Conservation (phyloP, 345 rosid species). For the Draba incana region DNA sequence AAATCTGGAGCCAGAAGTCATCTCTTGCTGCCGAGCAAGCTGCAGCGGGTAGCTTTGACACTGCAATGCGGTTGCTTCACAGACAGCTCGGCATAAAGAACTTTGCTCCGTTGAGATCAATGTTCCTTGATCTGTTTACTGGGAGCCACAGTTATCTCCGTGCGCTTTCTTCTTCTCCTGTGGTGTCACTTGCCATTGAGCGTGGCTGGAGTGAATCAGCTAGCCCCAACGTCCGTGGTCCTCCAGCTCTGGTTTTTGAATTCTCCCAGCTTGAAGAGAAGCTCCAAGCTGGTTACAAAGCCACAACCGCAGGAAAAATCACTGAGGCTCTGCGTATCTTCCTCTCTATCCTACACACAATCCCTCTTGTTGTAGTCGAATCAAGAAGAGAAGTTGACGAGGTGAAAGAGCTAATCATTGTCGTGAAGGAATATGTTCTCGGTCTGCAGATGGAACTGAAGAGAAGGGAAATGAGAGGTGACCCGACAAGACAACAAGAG, state of each 20-base stretch:
- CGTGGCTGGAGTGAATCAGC: constrained; percentile 77
- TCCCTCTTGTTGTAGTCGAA: constrained; percentile 82
- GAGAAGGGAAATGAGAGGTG: constrained; percentile 66
- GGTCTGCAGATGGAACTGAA: constrained; percentile 77
- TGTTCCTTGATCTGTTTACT: constrained; percentile 36
- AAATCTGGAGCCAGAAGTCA: constrained; percentile 81
- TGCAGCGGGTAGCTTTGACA: constrained; percentile 85
- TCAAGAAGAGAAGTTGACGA: constrained; percentile 94
- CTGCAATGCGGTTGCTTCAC: constrained; percentile 78
- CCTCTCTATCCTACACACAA: constrained; percentile 71
- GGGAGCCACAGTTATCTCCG: too few species aligned
- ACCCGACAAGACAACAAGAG: constrained; percentile 76
- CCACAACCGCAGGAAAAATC: constrained; percentile 76
- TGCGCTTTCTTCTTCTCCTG: constrained; percentile 41
- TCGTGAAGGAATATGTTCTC: constrained; percentile 74
- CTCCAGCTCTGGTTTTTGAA: constrained; percentile 74
- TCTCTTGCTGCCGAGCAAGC: constrained; percentile 88
- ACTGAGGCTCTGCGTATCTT: constrained; percentile 68
- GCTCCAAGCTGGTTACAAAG: constrained; percentile 79
- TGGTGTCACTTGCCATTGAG: constrained; percentile 68
- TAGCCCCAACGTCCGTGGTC: constrained; percentile 78
- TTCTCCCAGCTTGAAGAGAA: constrained; percentile 78
- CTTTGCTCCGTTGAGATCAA: constrained; percentile 63
- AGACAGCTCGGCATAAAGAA: constrained; percentile 83
- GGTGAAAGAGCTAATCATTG: constrained; percentile 71